Conservation (phyloP, 2,329 filamentous ascomycete genomes). For the Malbranchea cinnamomea region DNA sequence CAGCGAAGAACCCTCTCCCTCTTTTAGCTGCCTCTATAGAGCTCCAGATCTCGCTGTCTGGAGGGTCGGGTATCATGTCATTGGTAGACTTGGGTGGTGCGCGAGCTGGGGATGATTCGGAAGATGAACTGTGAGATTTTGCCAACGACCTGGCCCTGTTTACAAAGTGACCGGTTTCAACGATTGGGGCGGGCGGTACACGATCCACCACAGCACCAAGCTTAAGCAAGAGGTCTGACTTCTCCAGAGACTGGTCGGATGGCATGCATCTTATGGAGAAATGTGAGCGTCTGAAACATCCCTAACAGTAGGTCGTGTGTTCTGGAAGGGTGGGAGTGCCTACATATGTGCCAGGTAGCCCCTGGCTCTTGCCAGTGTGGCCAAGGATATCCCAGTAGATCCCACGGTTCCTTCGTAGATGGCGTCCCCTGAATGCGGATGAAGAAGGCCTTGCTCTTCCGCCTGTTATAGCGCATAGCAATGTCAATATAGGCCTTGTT, state of each 20-base stretch:
- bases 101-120: slow-evolving; percentile 8
- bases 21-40: slow-evolving; percentile 26
- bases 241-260: slow-evolving; percentile 75
- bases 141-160: slow-evolving; percentile 74
- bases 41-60: slow-evolving; percentile 7
- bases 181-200: slow-evolving; percentile 79
- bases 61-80: slow-evolving; percentile 13
- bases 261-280: slow-evolving; percentile 59
- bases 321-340: slow-evolving; percentile 11
- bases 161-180: slow-evolving; percentile 87
- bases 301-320: background rate
- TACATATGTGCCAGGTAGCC: slow-evolving; percentile 86
- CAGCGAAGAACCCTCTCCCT: slow-evolving; percentile 79
- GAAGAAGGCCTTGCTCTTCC: slow-evolving; percentile 60
- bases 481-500: slow-evolving; percentile 6
- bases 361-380: slow-evolving; percentile 70
- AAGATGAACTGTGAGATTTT: slow-evolving; percentile 47
- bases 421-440: slow-evolving; percentile 71
- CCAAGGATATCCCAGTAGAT: slow-evolving; percentile 88
- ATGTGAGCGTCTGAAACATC: background rate
- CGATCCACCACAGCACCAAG: slow-evolving; percentile 87
- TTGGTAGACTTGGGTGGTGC: slow-evolving; percentile 1
- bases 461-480: slow-evolving; percentile 43
- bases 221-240: slow-evolving; percentile 74
- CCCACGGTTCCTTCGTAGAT: slow-evolving; percentile 97